These are phyloP conservation scores for Phytophthora agathidicida DNA, from an alignment of 352 stramenopile species.

Conservation along the genomic window DNA sequence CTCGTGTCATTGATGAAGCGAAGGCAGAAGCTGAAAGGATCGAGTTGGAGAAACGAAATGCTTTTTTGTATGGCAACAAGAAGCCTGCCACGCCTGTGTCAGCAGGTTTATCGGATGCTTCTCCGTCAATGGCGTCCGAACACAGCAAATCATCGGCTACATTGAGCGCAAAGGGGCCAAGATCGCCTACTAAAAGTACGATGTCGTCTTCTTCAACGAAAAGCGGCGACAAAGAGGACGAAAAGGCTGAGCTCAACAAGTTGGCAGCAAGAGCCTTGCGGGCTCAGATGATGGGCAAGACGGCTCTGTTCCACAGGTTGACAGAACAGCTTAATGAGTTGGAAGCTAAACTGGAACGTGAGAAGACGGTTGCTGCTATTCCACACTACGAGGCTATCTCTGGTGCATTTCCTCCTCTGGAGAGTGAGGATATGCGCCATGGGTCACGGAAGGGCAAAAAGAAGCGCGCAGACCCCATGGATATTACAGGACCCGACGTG, in stretches of 20 bases:
- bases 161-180: neutral
- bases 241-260: slow-evolving; percentile 75
- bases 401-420: slow-evolving; percentile 65
- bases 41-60: slow-evolving; percentile 54
- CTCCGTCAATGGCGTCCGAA: neutral
- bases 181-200: slow-evolving; percentile 8
- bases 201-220: slow-evolving; percentile 1
- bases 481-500: slow-evolving; percentile 20
- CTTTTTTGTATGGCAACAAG: slow-evolving; percentile 65
- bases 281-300: slow-evolving; percentile 88
- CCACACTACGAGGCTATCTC: slow-evolving; percentile 67
- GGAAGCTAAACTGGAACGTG: slow-evolving; percentile 64
- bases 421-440: slow-evolving; percentile 70
- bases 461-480: slow-evolving; percentile 27
- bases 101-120: neutral
- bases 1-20: slow-evolving; percentile 27
- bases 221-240: slow-evolving; percentile 21
- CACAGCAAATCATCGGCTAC: neutral
- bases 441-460: slow-evolving; percentile 75
- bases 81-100: neutral
- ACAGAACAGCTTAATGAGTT: slow-evolving; percentile 83
- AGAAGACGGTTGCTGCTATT: slow-evolving; percentile 43
- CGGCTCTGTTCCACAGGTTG: slow-evolving; percentile 68
- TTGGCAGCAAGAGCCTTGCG: slow-evolving; percentile 75
- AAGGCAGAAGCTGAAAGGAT: slow-evolving; percentile 41